Evolutionary conservation across 2,329 filamentous ascomycete genomes (phyloP).

Genomic region (Cytospora chrysosperma): DNA sequence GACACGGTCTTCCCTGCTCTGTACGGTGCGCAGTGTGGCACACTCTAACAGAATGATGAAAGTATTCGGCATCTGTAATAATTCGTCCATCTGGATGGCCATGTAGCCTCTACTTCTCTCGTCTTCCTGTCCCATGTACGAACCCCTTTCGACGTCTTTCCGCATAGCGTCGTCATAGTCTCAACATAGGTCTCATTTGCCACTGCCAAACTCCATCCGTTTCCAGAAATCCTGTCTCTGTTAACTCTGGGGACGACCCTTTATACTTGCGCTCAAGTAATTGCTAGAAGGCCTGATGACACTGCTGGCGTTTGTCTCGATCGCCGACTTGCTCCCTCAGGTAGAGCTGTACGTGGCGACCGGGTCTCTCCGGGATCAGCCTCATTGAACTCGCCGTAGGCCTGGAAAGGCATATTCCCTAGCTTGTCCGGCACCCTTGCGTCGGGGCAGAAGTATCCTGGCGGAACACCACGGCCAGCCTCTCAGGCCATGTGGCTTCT

Average conservation of each 20-base stretch:
- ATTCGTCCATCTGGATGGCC: not conserved
- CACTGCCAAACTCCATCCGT: conserved; percentile 28
- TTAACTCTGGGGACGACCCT: not conserved
- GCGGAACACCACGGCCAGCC: conserved; percentile 11
- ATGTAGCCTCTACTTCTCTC: not conserved
- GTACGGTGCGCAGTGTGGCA: not conserved
- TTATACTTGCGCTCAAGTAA: not conserved
- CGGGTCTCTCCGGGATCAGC: conserved; percentile 44
- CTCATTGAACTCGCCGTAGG: conserved; percentile 36
- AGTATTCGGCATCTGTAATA: not conserved
- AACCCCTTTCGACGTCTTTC: not conserved
- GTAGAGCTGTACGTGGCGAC: conserved; percentile 46
- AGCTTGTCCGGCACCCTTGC: conserved; percentile 23
- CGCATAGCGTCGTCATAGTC: not conserved
- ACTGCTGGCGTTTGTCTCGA: conserved; percentile 4
- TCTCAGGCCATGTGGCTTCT: conserved; percentile 33
- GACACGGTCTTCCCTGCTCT: not conserved
- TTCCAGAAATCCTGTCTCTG: conserved; percentile 30
- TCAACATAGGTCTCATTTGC: conserved; percentile 11
- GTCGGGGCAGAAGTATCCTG: conserved; percentile 20
- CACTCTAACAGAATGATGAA: not conserved
- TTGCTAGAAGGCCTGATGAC: not conserved
- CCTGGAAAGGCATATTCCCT: conserved; percentile 14
- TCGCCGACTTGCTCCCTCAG: conserved; percentile 27
- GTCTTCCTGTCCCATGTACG: not conserved